These are phyloP conservation scores for Diutina catenulata DNA, from an alignment of 1,139 yeast species.

Conservation along the genomic window DNA sequence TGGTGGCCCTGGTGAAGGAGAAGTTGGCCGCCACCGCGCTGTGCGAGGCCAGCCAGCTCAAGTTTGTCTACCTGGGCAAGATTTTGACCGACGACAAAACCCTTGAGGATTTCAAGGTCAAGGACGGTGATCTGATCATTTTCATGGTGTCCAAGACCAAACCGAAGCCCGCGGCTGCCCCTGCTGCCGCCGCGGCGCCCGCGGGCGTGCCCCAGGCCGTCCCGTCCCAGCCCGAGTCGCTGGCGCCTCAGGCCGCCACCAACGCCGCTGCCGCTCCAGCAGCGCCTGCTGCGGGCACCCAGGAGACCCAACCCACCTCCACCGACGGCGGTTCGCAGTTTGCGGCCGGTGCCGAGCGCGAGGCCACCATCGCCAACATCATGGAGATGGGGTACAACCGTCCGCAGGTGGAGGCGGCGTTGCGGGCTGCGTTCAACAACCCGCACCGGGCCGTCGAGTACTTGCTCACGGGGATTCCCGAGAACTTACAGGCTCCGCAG, in stretches of 20 bases:
- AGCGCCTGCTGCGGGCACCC: slow-evolving; percentile 10
- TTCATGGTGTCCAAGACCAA: slow-evolving; percentile 69
- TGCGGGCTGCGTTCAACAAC: slow-evolving; percentile 92
- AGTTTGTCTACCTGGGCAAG: slow-evolving; percentile 86
- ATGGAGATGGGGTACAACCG: slow-evolving; percentile 96
- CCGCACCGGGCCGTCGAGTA: slow-evolving; percentile 98
- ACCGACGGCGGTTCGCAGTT: slow-evolving; percentile 23
- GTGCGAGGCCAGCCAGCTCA: slow-evolving; percentile 66
- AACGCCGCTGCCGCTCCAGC: slow-evolving; percentile 15
- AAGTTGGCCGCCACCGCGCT: slow-evolving; percentile 57
- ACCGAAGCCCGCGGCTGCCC: slow-evolving; percentile 11
- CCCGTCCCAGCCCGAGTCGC: slow-evolving; percentile 8
- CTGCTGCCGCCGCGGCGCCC: slow-evolving; percentile 6
- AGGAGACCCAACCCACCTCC: slow-evolving; percentile 4
- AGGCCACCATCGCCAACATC: slow-evolving; percentile 62
- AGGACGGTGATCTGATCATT: slow-evolving; percentile 83
- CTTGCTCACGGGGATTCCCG: slow-evolving; percentile 83
- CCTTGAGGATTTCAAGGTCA: slow-evolving; percentile 60
- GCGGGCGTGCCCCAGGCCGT: background rate
- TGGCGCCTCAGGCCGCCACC: slow-evolving; percentile 9
- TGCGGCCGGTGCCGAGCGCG: slow-evolving; percentile 56
- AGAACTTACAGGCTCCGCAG: slow-evolving; percentile 30
- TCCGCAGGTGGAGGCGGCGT: slow-evolving; percentile 76
- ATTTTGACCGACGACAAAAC: slow-evolving; percentile 78
- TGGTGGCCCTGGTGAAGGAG: slow-evolving; percentile 65